Percentiles rank a stretch among this genome's conserved stretches.
Conservation (phyloP, 1,139 yeast species). For the Blastobotrys arbuscula region DNA sequence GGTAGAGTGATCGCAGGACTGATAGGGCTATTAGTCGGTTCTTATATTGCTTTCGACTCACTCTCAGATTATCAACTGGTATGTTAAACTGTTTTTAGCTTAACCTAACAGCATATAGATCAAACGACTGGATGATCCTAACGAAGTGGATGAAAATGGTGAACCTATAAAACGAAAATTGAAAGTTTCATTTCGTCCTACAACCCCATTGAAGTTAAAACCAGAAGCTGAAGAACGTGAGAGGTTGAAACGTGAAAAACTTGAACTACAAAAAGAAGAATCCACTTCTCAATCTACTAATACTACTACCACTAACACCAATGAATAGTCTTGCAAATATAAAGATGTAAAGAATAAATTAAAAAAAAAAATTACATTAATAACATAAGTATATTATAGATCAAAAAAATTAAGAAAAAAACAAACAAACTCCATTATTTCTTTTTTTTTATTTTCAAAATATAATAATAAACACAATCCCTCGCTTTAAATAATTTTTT, state of each 20-base stretch:
- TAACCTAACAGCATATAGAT: constrained; percentile 14
- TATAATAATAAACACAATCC: not conserved
- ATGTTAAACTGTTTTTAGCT: constrained; percentile 11
- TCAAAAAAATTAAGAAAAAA: not conserved
- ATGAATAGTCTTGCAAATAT: not conserved
- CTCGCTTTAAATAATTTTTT: not conserved
- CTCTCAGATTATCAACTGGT: constrained; percentile 35
- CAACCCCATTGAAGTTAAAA: constrained; percentile 33
- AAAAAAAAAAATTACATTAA: not conserved
- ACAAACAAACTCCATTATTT: not conserved
- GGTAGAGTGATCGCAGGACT: constrained; percentile 34
- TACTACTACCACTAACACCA: not conserved
- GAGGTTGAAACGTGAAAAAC: constrained; percentile 1
- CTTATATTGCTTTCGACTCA: constrained; percentile 28
- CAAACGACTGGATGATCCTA: constrained; percentile 31
- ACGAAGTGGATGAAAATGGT: constrained; percentile 25
- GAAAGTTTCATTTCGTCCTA: constrained; percentile 33
- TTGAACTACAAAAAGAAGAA: constrained; percentile 5
- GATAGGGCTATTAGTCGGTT: constrained; percentile 31
- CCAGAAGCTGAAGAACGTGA: constrained; percentile 12
- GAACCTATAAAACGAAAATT: constrained; percentile 26
- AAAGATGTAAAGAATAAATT: not conserved
- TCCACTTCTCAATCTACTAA: no score
- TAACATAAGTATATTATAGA: not conserved
- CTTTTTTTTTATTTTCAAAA: not conserved